phyloP scores from a whole-genome alignment of 257 asterid species.

The Lavandula angustifolia region DNA sequence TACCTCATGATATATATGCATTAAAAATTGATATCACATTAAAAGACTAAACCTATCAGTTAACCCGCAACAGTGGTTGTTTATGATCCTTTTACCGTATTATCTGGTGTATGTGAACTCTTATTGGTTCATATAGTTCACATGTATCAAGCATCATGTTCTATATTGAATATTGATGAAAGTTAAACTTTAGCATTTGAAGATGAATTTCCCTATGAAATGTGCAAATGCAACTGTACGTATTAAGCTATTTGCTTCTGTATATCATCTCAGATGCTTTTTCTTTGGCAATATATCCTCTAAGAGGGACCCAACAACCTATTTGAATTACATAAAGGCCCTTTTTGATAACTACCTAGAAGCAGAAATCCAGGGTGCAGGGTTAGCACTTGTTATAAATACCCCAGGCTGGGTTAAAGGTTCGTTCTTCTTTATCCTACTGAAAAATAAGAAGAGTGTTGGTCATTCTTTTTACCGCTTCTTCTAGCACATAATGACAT shows the following conservation, averaged over 20 bases:
- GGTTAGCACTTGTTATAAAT: slow-evolving; percentile 79
- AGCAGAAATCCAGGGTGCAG: slow-evolving; percentile 38
- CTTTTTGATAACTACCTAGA: slow-evolving; percentile 67
- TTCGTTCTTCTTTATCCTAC: slow-evolving; percentile 27
- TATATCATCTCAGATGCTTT: slow-evolving; percentile 66
- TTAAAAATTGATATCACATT: slow-evolving; percentile 1
- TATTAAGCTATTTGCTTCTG: slow-evolving; percentile 18
- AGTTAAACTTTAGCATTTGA: not conserved
- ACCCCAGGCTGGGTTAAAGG: slow-evolving; percentile 99
- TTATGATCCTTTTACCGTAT: not conserved
- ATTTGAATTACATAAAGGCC: slow-evolving; percentile 56
- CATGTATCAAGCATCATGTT: not conserved
- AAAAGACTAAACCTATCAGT: not conserved
- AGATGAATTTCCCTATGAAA: too few species aligned
- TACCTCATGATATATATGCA: not conserved
- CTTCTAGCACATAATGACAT: slow-evolving; percentile 15
- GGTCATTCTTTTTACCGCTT: not conserved
- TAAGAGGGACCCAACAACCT: slow-evolving; percentile 76
- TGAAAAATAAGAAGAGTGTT: slow-evolving; percentile 2
- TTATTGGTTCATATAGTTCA: slow-evolving; percentile 2
- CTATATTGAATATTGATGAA: not conserved
- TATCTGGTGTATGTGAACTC: slow-evolving; percentile 9
- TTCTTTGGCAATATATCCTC: slow-evolving; percentile 93
- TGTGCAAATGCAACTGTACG: slow-evolving; percentile 3
- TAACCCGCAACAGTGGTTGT: not conserved